Evolutionary conservation across 2,329 filamentous ascomycete genomes (phyloP).

Genomic region (Chlorencoelia australis): DNA sequence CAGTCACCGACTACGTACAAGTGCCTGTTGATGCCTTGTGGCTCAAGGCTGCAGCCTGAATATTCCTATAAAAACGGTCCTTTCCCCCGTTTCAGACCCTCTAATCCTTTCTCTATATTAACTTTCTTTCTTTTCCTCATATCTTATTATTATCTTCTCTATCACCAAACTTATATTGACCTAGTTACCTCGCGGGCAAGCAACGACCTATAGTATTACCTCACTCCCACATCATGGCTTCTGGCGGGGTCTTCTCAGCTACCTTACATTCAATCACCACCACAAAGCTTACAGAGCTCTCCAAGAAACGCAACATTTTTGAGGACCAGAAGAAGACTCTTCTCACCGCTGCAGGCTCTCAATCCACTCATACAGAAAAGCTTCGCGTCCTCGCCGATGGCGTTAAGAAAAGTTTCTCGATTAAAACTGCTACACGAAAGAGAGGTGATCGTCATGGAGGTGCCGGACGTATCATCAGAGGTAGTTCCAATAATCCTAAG

Average conservation of each 20-base stretch:
- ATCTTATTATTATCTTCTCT: no score
- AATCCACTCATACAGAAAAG: slow-evolving; percentile 28
- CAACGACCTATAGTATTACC: no score
- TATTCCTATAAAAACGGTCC: no score
- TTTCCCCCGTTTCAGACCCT: no score
- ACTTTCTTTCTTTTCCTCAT: no score
- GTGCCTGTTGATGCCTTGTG: no score
- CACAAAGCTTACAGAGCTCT: slow-evolving; percentile 47
- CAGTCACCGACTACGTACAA: no score
- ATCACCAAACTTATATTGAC: no score
- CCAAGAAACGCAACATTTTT: slow-evolving; percentile 40
- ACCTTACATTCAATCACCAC: slow-evolving; percentile 44
- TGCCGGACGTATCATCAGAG: slow-evolving; percentile 10
- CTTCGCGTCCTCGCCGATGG: slow-evolving; percentile 26
- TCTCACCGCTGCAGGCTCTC: slow-evolving; percentile 23
- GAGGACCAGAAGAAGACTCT: slow-evolving; percentile 36
- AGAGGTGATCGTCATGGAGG: slow-evolving; percentile 7
- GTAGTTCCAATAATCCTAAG: slow-evolving; percentile 10
- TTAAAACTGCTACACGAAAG: slow-evolving; percentile 12
- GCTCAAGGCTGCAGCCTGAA: no score
- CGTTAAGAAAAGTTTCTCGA: slow-evolving; percentile 25
- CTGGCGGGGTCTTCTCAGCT: slow-evolving; percentile 34
- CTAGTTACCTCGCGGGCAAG: no score
- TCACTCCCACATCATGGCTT: slow-evolving; percentile 25
- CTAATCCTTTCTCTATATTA: no score